A percentile compares a stretch with the other conserved stretches of the same genome.
Conservation (phyloP, 768 basidiomycete species). For the Agaricus blazei region DNA sequence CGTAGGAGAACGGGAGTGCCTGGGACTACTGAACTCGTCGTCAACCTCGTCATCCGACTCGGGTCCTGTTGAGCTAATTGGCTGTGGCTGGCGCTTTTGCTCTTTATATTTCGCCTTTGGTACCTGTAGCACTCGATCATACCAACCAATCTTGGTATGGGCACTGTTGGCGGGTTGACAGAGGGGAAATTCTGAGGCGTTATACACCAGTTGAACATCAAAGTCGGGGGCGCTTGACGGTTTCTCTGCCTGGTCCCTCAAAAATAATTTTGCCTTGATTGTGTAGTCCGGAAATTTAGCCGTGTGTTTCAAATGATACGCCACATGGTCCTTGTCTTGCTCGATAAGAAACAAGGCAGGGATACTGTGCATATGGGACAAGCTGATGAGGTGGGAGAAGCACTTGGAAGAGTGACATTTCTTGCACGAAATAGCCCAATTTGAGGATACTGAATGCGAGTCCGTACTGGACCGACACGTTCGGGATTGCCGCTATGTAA, state of each 20-base stretch:
- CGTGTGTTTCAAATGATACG: conserved; percentile 24
- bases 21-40: too few species aligned
- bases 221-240: conserved; percentile 19
- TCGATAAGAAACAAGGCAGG: conserved; percentile 28
- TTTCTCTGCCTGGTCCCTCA: conserved; percentile 26
- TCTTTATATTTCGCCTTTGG: neutral
- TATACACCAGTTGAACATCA: conserved; percentile 33
- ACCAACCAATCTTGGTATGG: conserved; percentile 52
- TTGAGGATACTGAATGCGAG: conserved; percentile 1
- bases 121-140: conserved; percentile 32
- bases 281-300: conserved; percentile 13
- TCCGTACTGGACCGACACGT: neutral
- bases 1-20: neutral
- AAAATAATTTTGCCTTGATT: conserved; percentile 10
- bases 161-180: conserved; percentile 42
- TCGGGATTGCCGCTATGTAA: neutral
- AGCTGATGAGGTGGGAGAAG: conserved; percentile 30
- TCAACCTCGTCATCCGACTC: neutral
- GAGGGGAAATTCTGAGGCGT: conserved; percentile 41
- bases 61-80: neutral
- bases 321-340: conserved; percentile 20
- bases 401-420: conserved; percentile 35
- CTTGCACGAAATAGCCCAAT: conserved; percentile 30
- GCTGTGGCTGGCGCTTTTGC: neutral
- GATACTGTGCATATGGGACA: conserved; percentile 30